These are phyloP conservation scores for Triticum turgidum DNA, from an alignment of 176 grass and related monocot genomes.

Conservation along the genomic window DNA sequence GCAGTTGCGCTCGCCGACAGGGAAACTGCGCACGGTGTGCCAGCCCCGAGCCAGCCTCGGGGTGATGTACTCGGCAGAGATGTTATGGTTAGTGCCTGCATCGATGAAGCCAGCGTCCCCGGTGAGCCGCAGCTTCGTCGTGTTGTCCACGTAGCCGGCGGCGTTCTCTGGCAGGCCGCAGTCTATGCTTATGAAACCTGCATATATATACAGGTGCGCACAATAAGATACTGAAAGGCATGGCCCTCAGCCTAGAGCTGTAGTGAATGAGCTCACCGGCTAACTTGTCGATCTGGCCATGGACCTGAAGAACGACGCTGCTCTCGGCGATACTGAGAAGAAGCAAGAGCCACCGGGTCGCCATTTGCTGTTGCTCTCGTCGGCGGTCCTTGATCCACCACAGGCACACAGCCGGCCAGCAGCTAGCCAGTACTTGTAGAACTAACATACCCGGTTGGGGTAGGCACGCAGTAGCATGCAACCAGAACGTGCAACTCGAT, in stretches of 20 bases:
- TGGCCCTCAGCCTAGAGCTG: too few species aligned
- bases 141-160: constrained; percentile 19
- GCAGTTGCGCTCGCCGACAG: constrained; percentile 52
- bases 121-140: constrained; percentile 8
- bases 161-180: constrained; percentile 34
- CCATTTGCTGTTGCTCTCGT: too few species aligned
- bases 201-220: too few species aligned
- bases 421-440: too few species aligned
- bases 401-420: too few species aligned
- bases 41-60: background rate
- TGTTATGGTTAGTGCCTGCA: constrained; percentile 37
- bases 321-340: background rate
- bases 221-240: too few species aligned
- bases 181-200: constrained; percentile 62
- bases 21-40: constrained; percentile 47
- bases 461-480: too few species aligned
- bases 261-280: too few species aligned
- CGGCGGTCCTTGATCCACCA: too few species aligned
- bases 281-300: constrained; percentile 1
- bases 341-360: background rate
- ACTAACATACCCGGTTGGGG: too few species aligned
- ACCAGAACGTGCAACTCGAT: too few species aligned
- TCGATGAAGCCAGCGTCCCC: constrained; percentile 40
- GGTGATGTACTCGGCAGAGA: constrained; percentile 23
- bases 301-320: background rate